phyloP scores from a whole-genome alignment of 208 protist genomes.

The Leishmania turanica region DNA sequence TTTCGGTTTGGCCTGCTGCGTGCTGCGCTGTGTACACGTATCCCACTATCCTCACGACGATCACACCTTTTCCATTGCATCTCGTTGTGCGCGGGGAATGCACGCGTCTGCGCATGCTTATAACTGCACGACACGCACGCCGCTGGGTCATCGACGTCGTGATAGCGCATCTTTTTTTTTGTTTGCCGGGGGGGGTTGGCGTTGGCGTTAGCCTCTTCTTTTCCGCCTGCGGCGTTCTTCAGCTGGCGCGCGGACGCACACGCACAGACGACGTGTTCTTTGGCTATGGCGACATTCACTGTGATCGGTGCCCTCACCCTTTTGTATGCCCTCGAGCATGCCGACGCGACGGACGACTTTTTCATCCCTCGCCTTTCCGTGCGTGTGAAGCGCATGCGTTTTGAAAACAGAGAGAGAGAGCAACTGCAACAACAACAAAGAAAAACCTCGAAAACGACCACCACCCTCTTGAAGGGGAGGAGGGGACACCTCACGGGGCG shows the following conservation, averaged over 20 bases:
- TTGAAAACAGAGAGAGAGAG: no score
- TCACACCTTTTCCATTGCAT: neutral
- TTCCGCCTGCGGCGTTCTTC: neutral
- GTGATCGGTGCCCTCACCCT: neutral
- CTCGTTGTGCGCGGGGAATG: neutral
- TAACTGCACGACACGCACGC: no score
- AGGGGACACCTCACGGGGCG: neutral
- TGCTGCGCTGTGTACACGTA: no score
- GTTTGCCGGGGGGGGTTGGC: no score
- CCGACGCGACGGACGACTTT: neutral
- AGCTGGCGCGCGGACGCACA: neutral
- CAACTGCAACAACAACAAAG: no score
- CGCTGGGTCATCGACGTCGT: no score
- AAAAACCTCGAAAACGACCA: neutral
- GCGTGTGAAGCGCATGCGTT: neutral
- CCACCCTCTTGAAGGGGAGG: neutral
- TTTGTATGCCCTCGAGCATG: neutral
- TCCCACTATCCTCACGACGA: neutral
- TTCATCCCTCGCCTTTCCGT: neutral
- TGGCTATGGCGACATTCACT: neutral
- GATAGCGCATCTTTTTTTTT: no score
- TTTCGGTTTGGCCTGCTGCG: neutral
- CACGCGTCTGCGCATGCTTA: neutral
- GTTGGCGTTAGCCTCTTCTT: no score
- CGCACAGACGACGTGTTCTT: neutral